Percentiles rank a stretch among this genome's conserved stretches.
phyloP scores from a whole-genome alignment of 1,284 basidiomycete genomes.

The Rhodotorula mucilaginosa region DNA sequence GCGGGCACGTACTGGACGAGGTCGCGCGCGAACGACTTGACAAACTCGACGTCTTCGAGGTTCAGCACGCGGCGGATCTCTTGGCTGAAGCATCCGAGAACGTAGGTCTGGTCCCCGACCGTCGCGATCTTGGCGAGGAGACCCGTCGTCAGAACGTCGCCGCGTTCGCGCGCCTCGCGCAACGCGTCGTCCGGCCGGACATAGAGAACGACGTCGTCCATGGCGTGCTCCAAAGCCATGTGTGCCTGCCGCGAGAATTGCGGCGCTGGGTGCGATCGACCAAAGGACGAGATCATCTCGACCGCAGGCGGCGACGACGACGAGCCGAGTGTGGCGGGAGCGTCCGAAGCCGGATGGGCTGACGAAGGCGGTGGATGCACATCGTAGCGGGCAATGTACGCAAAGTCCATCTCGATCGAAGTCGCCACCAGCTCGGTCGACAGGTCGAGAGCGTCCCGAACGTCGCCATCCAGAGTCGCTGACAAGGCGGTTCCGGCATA shows the following conservation, averaged over 20 bases:
- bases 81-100: conserved; percentile 32
- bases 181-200: conserved; percentile 1
- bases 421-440: conserved; percentile 36
- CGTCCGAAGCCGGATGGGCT: conserved; percentile 17
- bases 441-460: conserved; percentile 32
- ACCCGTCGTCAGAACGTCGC: conserved; percentile 28
- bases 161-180: not conserved
- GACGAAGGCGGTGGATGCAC: not conserved
- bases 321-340: conserved; percentile 15
- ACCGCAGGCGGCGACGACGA: not conserved
- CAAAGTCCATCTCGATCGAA: conserved; percentile 36
- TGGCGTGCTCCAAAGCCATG: conserved; percentile 16
- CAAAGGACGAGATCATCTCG: conserved; percentile 24
- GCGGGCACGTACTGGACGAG: conserved; percentile 13
- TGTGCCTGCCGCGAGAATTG: conserved; percentile 29
- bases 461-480: conserved; percentile 1
- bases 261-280: conserved; percentile 29
- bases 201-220: conserved; percentile 23
- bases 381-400: conserved; percentile 24
- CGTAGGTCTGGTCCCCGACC: conserved; percentile 13
- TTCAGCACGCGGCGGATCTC: conserved; percentile 28
- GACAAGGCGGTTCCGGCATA: not conserved
- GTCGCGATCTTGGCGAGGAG: conserved; percentile 27
- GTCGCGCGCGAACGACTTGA: conserved; percentile 20
- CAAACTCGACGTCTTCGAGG: conserved; percentile 26